Conservation (phyloP, 2,329 filamentous ascomycete genomes). For the Clonostachys solani region DNA sequence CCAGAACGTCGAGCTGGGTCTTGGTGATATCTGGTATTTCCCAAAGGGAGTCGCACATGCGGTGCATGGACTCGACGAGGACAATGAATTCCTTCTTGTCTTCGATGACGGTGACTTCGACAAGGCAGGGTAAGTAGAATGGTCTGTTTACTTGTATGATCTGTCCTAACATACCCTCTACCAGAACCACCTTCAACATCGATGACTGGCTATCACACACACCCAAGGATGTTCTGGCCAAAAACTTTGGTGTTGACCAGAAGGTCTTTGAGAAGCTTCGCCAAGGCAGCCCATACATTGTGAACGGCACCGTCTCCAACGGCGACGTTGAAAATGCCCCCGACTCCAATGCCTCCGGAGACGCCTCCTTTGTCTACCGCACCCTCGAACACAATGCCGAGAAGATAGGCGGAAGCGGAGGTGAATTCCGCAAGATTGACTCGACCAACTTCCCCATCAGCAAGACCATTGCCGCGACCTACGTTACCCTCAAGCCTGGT, state of each 20-base stretch:
- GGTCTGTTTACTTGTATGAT: background rate
- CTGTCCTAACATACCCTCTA: background rate
- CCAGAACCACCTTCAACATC: constrained; percentile 65
- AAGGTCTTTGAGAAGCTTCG: constrained; percentile 57
- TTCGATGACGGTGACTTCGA: constrained; percentile 68
- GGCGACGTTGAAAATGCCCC: constrained; percentile 28
- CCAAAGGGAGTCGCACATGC: constrained; percentile 62
- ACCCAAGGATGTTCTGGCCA: constrained; percentile 56
- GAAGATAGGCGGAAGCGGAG: constrained; percentile 56
- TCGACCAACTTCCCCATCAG: constrained; percentile 63
- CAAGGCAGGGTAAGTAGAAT: constrained; percentile 41
- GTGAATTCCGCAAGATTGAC: constrained; percentile 60
- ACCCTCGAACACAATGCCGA: constrained; percentile 51
- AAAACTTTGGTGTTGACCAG: constrained; percentile 62
- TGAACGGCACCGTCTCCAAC: constrained; percentile 48
- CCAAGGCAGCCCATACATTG: constrained; percentile 55
- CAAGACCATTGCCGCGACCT: constrained; percentile 61
- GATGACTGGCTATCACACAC: constrained; percentile 69
- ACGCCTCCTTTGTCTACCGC: constrained; percentile 59
- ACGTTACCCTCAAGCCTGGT: constrained; percentile 59
- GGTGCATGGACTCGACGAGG: constrained; percentile 59
- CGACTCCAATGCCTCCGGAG: constrained; percentile 44
- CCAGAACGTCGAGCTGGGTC: constrained; percentile 48
- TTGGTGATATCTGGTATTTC: constrained; percentile 66
- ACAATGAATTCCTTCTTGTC: constrained; percentile 63